Percentiles rank a stretch among this genome's conserved stretches.
Evolutionary conservation across 1,284 basidiomycete species (phyloP).

Genomic region (Leccinum fuscescens): DNA sequence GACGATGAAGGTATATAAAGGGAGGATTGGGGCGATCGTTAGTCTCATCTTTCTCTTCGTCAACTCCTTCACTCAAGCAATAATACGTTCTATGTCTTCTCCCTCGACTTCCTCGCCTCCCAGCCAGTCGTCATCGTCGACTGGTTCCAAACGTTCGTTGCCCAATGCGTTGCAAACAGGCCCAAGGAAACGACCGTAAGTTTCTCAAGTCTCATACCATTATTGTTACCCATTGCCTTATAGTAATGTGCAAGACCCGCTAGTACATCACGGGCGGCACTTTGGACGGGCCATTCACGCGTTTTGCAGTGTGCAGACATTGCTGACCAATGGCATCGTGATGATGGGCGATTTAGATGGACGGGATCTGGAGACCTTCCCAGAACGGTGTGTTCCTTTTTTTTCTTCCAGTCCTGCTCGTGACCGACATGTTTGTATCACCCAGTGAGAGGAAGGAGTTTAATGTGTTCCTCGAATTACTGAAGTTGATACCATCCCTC

Average conservation of each 20-base stretch:
- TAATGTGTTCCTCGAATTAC: too few species aligned
- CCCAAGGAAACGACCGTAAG: background rate
- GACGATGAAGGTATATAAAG: too few species aligned
- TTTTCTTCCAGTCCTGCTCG: background rate
- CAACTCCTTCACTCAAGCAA: too few species aligned
- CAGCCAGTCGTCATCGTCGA: too few species aligned
- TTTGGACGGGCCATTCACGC: background rate
- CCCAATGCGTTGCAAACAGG: background rate
- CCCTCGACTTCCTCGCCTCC: too few species aligned
- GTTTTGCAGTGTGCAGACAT: background rate
- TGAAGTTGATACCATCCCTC: too few species aligned
- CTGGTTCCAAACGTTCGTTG: too few species aligned
- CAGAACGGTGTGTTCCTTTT: background rate
- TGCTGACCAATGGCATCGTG: background rate
- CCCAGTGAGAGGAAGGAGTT: too few species aligned
- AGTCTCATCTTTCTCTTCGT: too few species aligned
- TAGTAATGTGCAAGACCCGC: background rate
- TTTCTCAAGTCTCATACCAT: background rate
- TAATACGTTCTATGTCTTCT: too few species aligned
- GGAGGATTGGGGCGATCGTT: too few species aligned
- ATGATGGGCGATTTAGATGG: background rate
- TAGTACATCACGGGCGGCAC: background rate
- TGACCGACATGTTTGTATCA: too few species aligned
- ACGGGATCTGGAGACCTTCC: background rate
- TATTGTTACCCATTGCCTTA: background rate